phyloP scores from a whole-genome alignment of 768 basidiomycete species.

The Xerocomellus intermedius region DNA sequence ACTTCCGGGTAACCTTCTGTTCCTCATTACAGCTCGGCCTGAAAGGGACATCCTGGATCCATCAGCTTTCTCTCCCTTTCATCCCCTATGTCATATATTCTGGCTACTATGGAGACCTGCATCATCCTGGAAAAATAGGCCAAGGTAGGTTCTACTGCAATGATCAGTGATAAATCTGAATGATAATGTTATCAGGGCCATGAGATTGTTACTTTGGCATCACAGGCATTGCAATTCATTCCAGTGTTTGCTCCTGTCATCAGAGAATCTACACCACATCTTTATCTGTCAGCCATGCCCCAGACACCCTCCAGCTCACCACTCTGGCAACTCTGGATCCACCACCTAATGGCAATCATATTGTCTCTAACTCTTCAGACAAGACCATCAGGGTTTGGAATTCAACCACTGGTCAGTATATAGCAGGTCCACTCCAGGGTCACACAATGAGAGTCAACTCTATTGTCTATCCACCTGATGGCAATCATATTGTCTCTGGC shows the following conservation, averaged over 20 bases:
- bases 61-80: not conserved
- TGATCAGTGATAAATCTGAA: not conserved
- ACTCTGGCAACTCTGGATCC: not conserved
- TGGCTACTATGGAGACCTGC: not conserved
- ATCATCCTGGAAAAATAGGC: not conserved
- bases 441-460: not conserved
- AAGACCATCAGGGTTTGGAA: not conserved
- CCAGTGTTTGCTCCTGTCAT: not conserved
- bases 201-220: not conserved
- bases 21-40: conserved; percentile 20
- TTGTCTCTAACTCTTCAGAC: no score
- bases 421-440: not conserved
- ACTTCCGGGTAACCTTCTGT: conserved; percentile 14
- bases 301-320: conserved; percentile 1
- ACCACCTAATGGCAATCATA: no score
- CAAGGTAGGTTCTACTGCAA: not conserved
- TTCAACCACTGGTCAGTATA: not conserved
- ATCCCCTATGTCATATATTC: not conserved
- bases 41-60: conserved; percentile 9
- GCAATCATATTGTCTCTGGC: not conserved
- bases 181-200: not conserved
- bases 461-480: not conserved
- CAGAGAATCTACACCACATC: no score
- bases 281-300: conserved; percentile 4
- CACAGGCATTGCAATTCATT: conserved; percentile 1